Percentiles rank a stretch among this genome's conserved stretches.
These are phyloP conservation scores for Leccinum truebloodii DNA, from an alignment of 768 basidiomycete genomes.

Conservation along the genomic window DNA sequence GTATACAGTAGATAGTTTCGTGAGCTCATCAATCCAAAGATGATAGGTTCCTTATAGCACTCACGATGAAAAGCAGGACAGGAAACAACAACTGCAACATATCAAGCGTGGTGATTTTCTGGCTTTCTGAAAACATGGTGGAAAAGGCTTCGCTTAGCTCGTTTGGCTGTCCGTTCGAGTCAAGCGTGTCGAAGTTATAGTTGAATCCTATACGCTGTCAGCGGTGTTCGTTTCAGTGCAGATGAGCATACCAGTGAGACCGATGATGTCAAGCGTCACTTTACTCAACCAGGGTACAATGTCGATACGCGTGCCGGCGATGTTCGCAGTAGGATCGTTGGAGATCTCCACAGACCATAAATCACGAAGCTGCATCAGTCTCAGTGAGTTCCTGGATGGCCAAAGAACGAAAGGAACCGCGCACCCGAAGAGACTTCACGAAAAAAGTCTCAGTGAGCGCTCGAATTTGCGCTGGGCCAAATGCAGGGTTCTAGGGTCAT, in stretches of 20 bases:
- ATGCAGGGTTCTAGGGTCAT: slow-evolving; percentile 57
- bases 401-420: neutral
- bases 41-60: slow-evolving; percentile 7
- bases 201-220: slow-evolving; percentile 36
- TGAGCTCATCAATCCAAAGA: neutral
- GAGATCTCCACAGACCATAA: slow-evolving; percentile 41
- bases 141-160: slow-evolving; percentile 37
- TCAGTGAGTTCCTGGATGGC: neutral
- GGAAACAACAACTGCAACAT: slow-evolving; percentile 40
- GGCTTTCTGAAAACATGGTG: slow-evolving; percentile 27
- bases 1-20: neutral
- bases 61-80: slow-evolving; percentile 39
- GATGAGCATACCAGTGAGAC: slow-evolving; percentile 36
- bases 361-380: slow-evolving; percentile 43
- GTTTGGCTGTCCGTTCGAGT: slow-evolving; percentile 23
- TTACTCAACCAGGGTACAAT: slow-evolving; percentile 35
- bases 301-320: slow-evolving; percentile 28
- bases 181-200: slow-evolving; percentile 38
- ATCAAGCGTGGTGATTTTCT: slow-evolving; percentile 22
- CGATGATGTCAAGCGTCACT: slow-evolving; percentile 44
- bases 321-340: slow-evolving; percentile 21
- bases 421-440: slow-evolving; percentile 42
- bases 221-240: neutral
- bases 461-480: slow-evolving; percentile 59
- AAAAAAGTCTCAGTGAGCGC: slow-evolving; percentile 58